phyloP scores from a whole-genome alignment of 2,329 filamentous ascomycete species.

The Botrytis porri region DNA sequence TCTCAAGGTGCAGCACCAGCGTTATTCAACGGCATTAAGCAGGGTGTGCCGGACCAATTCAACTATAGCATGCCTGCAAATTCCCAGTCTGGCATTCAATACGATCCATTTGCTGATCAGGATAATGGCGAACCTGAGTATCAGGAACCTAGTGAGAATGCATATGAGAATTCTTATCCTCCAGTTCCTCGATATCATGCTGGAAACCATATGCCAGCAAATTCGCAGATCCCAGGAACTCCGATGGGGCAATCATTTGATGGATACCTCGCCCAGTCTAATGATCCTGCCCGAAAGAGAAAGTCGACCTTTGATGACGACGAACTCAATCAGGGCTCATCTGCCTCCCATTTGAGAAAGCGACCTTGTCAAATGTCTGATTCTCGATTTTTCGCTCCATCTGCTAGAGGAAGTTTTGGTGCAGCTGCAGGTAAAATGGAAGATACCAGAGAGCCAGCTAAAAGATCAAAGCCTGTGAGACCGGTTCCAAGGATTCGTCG shows the following conservation, averaged over 20 bases:
- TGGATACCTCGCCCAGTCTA: not conserved
- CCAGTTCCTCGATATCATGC: not conserved
- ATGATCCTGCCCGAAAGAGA: not conserved
- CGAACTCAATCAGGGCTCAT: not conserved
- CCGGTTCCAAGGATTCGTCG: not conserved
- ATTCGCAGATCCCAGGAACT: not conserved
- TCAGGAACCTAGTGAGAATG: too few relatives aligned
- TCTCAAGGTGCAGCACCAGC: not conserved
- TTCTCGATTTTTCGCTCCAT: not conserved
- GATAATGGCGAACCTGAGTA: not conserved
- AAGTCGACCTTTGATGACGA: not conserved
- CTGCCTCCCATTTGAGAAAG: not conserved
- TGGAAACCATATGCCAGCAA: too few relatives aligned
- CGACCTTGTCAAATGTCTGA: not conserved
- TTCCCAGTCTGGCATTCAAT: not conserved
- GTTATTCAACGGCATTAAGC: accelerated
- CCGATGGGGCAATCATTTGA: not conserved
- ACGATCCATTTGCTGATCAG: too few relatives aligned
- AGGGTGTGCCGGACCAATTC: too few relatives aligned
- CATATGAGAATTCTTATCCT: not conserved
- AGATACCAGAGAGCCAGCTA: not conserved
- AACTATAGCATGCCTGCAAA: too few relatives aligned
- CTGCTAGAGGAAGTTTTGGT: not conserved
- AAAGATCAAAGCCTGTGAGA: not conserved
- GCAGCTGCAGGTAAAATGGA: not conserved